These are phyloP conservation scores for Neurospora sp. DNA, from an alignment of 2,329 filamentous ascomycete genomes.

Conservation along the genomic window DNA sequence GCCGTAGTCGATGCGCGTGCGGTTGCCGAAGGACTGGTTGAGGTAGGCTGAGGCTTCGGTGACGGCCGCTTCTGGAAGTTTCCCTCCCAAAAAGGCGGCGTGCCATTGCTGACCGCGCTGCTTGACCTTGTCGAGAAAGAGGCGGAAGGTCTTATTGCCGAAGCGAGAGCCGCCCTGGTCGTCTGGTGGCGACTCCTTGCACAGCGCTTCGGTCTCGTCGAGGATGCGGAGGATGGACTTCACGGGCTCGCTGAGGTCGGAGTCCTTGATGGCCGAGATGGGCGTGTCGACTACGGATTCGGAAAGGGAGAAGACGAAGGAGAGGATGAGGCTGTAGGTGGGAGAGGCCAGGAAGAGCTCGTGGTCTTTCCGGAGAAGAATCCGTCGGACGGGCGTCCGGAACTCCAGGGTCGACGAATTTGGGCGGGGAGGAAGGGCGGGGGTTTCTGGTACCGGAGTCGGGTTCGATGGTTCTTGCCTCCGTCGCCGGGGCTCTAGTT, in stretches of 20 bases:
- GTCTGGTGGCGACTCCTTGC: conserved; percentile 64
- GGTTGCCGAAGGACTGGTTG: conserved; percentile 74
- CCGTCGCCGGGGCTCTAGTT: conserved; percentile 55
- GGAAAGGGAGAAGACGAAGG: conserved; percentile 79
- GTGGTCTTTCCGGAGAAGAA: conserved; percentile 73
- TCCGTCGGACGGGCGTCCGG: conserved; percentile 62
- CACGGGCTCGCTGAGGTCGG: conserved; percentile 49
- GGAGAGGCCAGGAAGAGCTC: conserved; percentile 69
- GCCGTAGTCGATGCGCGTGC: conserved; percentile 85
- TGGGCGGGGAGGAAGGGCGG: conserved; percentile 59
- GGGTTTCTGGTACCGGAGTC: conserved; percentile 64
- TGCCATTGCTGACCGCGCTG: conserved; percentile 55
- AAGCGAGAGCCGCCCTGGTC: conserved; percentile 86
- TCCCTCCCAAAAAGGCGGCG: conserved; percentile 18
- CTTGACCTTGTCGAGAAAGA: conserved; percentile 63
- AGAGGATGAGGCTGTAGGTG: conserved; percentile 64
- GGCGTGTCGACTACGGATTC: conserved; percentile 68
- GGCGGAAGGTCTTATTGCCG: conserved; percentile 84
- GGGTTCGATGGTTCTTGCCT: conserved; percentile 40
- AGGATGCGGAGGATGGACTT: conserved; percentile 60
- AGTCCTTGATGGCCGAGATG: conserved; percentile 50
- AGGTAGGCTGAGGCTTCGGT: conserved; percentile 74
- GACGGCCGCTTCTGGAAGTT: conserved; percentile 42
- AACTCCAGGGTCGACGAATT: conserved; percentile 52
- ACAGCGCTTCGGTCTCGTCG: conserved; percentile 55